These are phyloP conservation scores for Globisporangium cederbergense DNA, from an alignment of 352 stramenopile species.

Conservation along the genomic window DNA sequence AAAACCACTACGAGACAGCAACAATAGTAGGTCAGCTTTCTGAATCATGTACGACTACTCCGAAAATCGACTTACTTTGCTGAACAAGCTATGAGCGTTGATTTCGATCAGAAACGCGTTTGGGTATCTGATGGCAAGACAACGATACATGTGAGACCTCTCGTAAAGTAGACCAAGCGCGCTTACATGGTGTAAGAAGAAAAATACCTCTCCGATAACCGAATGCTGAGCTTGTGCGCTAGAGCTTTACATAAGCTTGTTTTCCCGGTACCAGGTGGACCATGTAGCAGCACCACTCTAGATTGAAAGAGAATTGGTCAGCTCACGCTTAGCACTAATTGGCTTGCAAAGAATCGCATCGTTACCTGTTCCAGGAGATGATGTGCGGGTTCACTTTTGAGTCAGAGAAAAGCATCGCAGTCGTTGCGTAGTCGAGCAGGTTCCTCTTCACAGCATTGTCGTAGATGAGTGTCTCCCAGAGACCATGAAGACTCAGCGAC, in stretches of 20 bases:
- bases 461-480: slow-evolving; percentile 89
- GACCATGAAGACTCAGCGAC: slow-evolving; percentile 51
- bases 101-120: slow-evolving; percentile 88
- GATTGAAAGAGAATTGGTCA: background rate
- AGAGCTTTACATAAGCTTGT: slow-evolving; percentile 91
- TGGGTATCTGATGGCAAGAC: slow-evolving; percentile 33
- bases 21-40: background rate
- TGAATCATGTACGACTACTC: background rate
- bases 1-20: slow-evolving; percentile 83
- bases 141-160: background rate
- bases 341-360: background rate
- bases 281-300: slow-evolving; percentile 88
- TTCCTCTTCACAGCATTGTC: slow-evolving; percentile 70
- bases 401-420: slow-evolving; percentile 89
- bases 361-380: slow-evolving; percentile 87
- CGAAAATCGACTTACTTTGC: slow-evolving; percentile 38
- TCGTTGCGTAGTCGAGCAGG: slow-evolving; percentile 87
- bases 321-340: background rate
- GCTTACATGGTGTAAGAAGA: background rate
- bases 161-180: background rate
- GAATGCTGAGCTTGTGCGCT: slow-evolving; percentile 91
- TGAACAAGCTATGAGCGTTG: slow-evolving; percentile 92
- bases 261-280: slow-evolving; percentile 91
- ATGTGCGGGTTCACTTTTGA: slow-evolving; percentile 83
- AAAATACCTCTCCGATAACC: slow-evolving; percentile 57